Evolutionary conservation across 2,329 filamentous ascomycete genomes (phyloP).

Genomic region (Pseudopyrenochaeta lycopersici): DNA sequence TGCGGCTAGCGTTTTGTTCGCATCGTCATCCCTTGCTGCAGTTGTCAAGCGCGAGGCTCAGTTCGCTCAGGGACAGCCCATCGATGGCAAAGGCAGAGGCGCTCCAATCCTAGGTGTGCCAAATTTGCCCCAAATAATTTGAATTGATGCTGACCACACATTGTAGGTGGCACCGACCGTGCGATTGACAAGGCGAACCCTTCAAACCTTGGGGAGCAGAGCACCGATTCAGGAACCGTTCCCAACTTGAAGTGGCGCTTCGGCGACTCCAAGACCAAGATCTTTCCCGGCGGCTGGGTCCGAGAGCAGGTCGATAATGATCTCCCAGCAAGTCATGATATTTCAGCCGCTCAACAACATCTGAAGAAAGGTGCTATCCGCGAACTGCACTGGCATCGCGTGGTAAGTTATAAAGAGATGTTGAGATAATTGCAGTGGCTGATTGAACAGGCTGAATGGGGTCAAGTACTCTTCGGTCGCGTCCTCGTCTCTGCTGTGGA

Average conservation of each 20-base stretch:
- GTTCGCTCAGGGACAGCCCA: slow-evolving; percentile 65
- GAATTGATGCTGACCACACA: slow-evolving; percentile 1
- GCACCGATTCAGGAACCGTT: slow-evolving; percentile 70
- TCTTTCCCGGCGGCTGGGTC: slow-evolving; percentile 72
- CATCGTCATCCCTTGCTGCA: slow-evolving; percentile 22
- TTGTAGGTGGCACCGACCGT: slow-evolving; percentile 69
- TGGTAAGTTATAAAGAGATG: slow-evolving; percentile 56
- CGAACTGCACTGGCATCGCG: slow-evolving; percentile 73
- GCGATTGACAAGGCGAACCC: slow-evolving; percentile 70
- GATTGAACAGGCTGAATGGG: slow-evolving; percentile 68
- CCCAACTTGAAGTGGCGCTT: slow-evolving; percentile 75
- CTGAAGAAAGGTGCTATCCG: slow-evolving; percentile 72
- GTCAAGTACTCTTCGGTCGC: slow-evolving; percentile 67
- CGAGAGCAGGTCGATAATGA: slow-evolving; percentile 74
- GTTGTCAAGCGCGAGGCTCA: slow-evolving; percentile 39
- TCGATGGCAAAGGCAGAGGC: slow-evolving; percentile 66
- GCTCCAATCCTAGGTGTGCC: slow-evolving; percentile 64
- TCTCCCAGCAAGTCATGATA: slow-evolving; percentile 70
- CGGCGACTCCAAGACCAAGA: slow-evolving; percentile 70
- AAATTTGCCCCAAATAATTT: background rate
- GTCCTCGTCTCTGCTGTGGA: slow-evolving; percentile 69
- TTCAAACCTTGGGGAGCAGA: slow-evolving; percentile 68
- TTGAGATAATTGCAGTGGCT: background rate
- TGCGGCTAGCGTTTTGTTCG: slow-evolving; percentile 28
- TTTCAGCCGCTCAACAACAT: slow-evolving; percentile 74